Conservation (phyloP, 306 rosid species). For the Pachyrhizus erosus region DNA sequence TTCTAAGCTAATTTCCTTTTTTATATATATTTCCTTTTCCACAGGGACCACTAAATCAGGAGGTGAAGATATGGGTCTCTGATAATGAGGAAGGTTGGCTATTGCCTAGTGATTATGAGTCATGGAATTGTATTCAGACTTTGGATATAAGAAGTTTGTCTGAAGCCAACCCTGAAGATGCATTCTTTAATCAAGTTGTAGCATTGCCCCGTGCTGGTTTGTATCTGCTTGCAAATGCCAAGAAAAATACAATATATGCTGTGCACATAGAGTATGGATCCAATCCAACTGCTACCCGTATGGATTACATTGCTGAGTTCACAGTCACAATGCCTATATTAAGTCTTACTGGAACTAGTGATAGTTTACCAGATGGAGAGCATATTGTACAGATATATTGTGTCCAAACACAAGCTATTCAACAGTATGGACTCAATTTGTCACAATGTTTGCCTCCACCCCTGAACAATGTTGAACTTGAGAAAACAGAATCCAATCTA, state of each 20-base stretch:
- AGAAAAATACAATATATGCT: conserved; percentile 80
- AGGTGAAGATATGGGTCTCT: conserved; percentile 78
- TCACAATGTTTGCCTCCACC: conserved; percentile 82
- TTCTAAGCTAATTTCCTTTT: conserved; percentile 34
- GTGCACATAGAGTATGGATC: conserved; percentile 75
- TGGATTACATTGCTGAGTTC: conserved; percentile 80
- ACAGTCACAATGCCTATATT: conserved; percentile 80
- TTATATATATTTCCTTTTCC: conserved; percentile 25
- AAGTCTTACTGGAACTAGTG: conserved; percentile 77
- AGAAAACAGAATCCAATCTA: conserved; percentile 49
- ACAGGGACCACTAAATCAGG: conserved; percentile 74
- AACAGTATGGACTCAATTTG: conserved; percentile 72
- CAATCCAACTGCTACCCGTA: conserved; percentile 70
- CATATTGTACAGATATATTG: conserved; percentile 73
- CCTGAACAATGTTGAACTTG: conserved; percentile 57
- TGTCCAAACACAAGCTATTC: conserved; percentile 86
- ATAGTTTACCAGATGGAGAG: conserved; percentile 68
- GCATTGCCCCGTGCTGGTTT: conserved; percentile 69
- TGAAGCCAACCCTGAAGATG: conserved; percentile 60
- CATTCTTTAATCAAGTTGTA: conserved; percentile 73
- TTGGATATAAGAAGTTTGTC: conserved; percentile 66
- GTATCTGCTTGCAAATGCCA: conserved; percentile 76
- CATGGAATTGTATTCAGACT: conserved; percentile 75
- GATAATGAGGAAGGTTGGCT: conserved; percentile 76
- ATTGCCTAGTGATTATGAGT: conserved; percentile 73